phyloP scores from a whole-genome alignment of 306 rosid species.

The Cicer judaicum region DNA sequence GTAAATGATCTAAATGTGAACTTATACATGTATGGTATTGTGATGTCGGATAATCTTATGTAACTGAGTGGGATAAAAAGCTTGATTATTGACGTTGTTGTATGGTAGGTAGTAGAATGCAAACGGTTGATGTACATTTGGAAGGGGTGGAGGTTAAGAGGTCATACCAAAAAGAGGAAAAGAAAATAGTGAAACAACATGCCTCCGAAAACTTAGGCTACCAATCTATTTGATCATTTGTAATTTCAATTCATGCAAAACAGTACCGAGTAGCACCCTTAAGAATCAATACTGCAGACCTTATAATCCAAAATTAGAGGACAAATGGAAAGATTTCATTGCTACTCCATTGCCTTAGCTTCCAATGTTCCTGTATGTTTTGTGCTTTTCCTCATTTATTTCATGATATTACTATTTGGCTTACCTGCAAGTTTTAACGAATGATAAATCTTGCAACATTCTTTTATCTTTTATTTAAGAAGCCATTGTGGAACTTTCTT shows the following conservation, averaged over 20 bases:
- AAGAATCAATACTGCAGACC: conserved; percentile 32
- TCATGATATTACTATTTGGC: conserved; percentile 32
- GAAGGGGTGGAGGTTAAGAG: conserved; percentile 8
- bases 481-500: conserved; percentile 25
- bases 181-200: background rate
- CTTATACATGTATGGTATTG: conserved; percentile 15
- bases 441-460: conserved; percentile 34
- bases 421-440: conserved; percentile 27
- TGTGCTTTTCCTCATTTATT: conserved; percentile 31
- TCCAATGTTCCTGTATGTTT: conserved; percentile 6
- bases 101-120: conserved; percentile 5
- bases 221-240: conserved; percentile 24
- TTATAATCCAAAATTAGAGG: conserved; percentile 29
- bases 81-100: conserved; percentile 21
- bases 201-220: conserved; percentile 20
- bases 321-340: conserved; percentile 24
- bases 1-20: background rate
- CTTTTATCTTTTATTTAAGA: conserved; percentile 18
- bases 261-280: conserved; percentile 19
- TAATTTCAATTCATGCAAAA: conserved; percentile 31
- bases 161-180: conserved; percentile 2
- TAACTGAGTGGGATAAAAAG: background rate
- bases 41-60: conserved; percentile 15
- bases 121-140: conserved; percentile 1
- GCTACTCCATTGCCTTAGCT: conserved; percentile 12